Percentiles rank a stretch among this genome's conserved stretches.
Evolutionary conservation across 495 filamentous ascomycete genomes (phyloP).

Genomic region (Pyronema omphalodes): DNA sequence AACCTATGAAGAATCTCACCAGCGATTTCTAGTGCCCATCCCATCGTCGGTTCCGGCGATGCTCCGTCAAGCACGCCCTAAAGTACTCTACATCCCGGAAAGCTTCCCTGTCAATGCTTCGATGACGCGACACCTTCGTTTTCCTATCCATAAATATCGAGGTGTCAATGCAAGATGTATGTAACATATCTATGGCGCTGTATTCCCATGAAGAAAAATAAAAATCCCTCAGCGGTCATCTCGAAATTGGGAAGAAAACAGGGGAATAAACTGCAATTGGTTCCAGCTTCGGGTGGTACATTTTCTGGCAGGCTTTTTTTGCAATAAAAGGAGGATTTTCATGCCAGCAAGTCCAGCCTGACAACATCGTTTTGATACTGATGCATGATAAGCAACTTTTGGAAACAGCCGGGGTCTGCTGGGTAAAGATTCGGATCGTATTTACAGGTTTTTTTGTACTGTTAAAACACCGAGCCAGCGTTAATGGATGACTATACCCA

Average conservation of each 20-base stretch:
- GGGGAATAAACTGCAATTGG: background rate
- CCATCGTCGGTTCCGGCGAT: background rate
- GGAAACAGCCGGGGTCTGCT: background rate
- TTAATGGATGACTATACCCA: background rate
- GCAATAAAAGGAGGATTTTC: background rate
- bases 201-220: conserved; percentile 12
- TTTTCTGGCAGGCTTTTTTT: background rate
- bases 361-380: background rate
- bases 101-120: conserved; percentile 20
- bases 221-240: conserved; percentile 16
- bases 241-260: background rate
- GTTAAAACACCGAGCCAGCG: too few species aligned
- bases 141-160: conserved; percentile 5
- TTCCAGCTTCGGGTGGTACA: background rate
- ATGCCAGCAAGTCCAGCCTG: background rate
- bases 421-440: background rate
- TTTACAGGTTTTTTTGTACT: background rate
- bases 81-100: conserved; percentile 4
- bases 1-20: conserved; percentile 14
- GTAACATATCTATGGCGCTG: too few species aligned
- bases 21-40: conserved; percentile 6
- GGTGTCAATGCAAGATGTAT: conserved; percentile 4
- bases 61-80: background rate
- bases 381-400: background rate
- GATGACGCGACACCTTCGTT: conserved; percentile 21